A percentile compares a stretch with the other conserved stretches of the same genome.
Conservation (phyloP, 495 filamentous ascomycete genomes). For the Penicillium crystallinum region DNA sequence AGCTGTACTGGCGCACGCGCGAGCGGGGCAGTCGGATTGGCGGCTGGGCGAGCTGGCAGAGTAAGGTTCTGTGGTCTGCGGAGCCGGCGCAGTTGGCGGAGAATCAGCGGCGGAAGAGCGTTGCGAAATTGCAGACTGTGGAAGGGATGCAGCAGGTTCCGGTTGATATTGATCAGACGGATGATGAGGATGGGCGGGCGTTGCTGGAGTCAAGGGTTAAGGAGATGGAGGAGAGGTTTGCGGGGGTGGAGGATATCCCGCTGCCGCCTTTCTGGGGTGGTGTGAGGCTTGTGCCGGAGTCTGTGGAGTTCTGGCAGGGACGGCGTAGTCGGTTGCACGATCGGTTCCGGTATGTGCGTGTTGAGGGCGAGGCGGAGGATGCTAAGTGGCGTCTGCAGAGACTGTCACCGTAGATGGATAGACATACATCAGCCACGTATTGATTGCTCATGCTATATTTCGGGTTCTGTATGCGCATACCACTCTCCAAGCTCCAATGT, state of each 20-base stretch:
- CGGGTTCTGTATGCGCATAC: too few relatives aligned
- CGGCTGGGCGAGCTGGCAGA: slow-evolving; percentile 91
- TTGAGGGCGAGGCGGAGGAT: slow-evolving; percentile 50
- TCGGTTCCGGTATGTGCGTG: slow-evolving; percentile 78
- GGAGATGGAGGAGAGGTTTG: slow-evolving; percentile 68
- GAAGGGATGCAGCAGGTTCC: slow-evolving; percentile 22
- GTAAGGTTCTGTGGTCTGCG: slow-evolving; percentile 55
- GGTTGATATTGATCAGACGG: slow-evolving; percentile 56
- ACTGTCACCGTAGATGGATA: slow-evolving; percentile 32
- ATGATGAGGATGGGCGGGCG: slow-evolving; percentile 56
- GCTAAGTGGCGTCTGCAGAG: slow-evolving; percentile 42
- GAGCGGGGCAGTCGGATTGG: slow-evolving; percentile 77
- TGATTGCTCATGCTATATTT: not conserved
- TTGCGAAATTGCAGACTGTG: slow-evolving; percentile 31
- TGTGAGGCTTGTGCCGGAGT: slow-evolving; percentile 75
- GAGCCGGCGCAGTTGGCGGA: slow-evolving; percentile 23
- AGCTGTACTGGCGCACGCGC: slow-evolving; percentile 81
- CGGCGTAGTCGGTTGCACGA: slow-evolving; percentile 83
- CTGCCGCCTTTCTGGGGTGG: slow-evolving; percentile 95
- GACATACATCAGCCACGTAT: not conserved
- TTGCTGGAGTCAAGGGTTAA: slow-evolving; percentile 63
- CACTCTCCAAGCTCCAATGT: too few relatives aligned
- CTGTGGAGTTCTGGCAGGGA: slow-evolving; percentile 94
- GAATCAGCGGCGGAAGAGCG: slow-evolving; percentile 28
- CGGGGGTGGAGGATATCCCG: slow-evolving; percentile 69